A percentile compares a stretch with the other conserved stretches of the same genome.
phyloP scores from a whole-genome alignment of 495 filamentous ascomycete genomes.

The Penicillium canariense region DNA sequence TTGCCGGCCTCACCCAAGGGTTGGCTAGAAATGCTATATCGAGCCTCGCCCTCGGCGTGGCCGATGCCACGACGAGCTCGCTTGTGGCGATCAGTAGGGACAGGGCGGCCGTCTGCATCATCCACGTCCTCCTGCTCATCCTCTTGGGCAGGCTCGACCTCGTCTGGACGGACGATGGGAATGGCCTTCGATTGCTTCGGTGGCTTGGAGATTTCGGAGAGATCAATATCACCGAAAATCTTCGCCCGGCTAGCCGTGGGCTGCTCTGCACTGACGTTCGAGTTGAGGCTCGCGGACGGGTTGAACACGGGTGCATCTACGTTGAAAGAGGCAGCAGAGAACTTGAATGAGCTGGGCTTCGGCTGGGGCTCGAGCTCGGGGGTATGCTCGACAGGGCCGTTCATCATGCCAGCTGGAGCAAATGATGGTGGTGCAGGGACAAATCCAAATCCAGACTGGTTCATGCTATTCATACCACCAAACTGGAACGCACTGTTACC shows the following conservation, averaged over 20 bases:
- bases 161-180: constrained; percentile 72
- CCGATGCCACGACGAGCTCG: constrained; percentile 58
- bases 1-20: constrained; percentile 43
- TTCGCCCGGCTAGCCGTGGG: constrained; percentile 37
- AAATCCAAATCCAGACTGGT: constrained; percentile 43
- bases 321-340: constrained; percentile 72
- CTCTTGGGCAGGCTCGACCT: constrained; percentile 37
- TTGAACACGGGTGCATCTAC: constrained; percentile 80
- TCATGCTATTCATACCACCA: constrained; percentile 28
- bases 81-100: constrained; percentile 63
- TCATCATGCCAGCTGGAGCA: constrained; percentile 51
- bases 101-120: constrained; percentile 30
- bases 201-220: constrained; percentile 60
- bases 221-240: constrained; percentile 76
- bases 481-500: constrained; percentile 56
- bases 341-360: constrained; percentile 64
- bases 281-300: constrained; percentile 45
- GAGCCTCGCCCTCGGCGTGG: constrained; percentile 65
- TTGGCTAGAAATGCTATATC: constrained; percentile 62
- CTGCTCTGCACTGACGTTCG: constrained; percentile 23
- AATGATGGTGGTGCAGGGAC: constrained; percentile 72
- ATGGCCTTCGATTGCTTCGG: constrained; percentile 74
- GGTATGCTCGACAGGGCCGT: constrained; percentile 4
- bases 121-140: constrained; percentile 47
- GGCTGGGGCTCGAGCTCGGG: constrained; percentile 9